A percentile compares a stretch with the other conserved stretches of the same genome.
Evolutionary conservation across 164 flowering plant species (phyloP).

Genomic region (Houttuynia cordata): DNA sequence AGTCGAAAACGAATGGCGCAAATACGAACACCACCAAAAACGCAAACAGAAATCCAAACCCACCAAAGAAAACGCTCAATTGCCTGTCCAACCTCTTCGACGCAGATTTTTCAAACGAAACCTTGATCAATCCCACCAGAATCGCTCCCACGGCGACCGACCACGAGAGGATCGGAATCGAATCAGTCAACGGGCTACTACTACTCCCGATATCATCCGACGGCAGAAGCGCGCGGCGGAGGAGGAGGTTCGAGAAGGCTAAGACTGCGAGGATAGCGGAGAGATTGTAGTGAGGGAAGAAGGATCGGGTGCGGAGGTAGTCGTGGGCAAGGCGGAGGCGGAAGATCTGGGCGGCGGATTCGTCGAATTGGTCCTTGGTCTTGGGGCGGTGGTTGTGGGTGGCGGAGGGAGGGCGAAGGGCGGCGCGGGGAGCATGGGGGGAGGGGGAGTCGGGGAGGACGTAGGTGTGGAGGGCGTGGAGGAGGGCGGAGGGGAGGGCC

Average conservation of each 20-base stretch:
- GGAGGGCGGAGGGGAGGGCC: slow-evolving; percentile 46
- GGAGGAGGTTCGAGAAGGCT: slow-evolving; percentile 31
- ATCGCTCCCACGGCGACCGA: slow-evolving; percentile 26
- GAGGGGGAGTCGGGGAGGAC: slow-evolving; percentile 69
- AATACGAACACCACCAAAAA: slow-evolving; percentile 21
- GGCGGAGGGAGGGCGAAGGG: slow-evolving; percentile 60
- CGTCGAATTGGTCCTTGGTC: slow-evolving; percentile 71
- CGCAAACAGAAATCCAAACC: slow-evolving; percentile 45
- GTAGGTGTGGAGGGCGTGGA: slow-evolving; percentile 66
- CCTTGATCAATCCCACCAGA: slow-evolving; percentile 23
- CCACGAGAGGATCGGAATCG: slow-evolving; percentile 45
- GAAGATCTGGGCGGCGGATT: slow-evolving; percentile 91
- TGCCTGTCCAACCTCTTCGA: slow-evolving; percentile 70
- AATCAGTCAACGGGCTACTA: slow-evolving; percentile 24
- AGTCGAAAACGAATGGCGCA: slow-evolving; percentile 32
- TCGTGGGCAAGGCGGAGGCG: slow-evolving; percentile 53
- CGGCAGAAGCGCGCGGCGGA: slow-evolving; percentile 27
- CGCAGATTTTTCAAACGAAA: slow-evolving; percentile 63
- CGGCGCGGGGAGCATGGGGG: slow-evolving; percentile 29
- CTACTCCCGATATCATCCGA: slow-evolving; percentile 10
- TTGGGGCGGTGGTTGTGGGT: slow-evolving; percentile 37
- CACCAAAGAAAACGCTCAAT: slow-evolving; percentile 44
- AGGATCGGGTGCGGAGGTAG: slow-evolving; percentile 51
- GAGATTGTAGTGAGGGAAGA: slow-evolving; percentile 31
- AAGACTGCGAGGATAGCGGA: slow-evolving; percentile 29